A percentile compares a stretch with the other conserved stretches of the same genome.
phyloP scores from a whole-genome alignment of 1,284 basidiomycete species.

The Vanrija sp. region DNA sequence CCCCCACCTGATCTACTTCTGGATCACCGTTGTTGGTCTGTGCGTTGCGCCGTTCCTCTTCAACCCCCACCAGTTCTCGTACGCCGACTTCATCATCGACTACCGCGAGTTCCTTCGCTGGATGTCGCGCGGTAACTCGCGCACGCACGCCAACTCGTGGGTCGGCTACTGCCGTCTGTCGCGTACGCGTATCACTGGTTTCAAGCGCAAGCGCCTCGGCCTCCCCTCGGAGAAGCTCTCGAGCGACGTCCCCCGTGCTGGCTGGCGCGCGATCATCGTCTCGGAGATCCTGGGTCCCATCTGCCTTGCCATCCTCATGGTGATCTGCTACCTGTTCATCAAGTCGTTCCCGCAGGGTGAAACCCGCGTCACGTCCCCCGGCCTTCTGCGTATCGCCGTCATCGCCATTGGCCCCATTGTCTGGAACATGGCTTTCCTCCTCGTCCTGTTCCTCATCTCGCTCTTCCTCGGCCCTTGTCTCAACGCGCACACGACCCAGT shows the following conservation, averaged over 20 bases:
- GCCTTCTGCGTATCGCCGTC: constrained; percentile 86
- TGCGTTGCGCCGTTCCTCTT: constrained; percentile 92
- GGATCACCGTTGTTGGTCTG: constrained; percentile 80
- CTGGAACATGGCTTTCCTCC: constrained; percentile 85
- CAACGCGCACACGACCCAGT: constrained; percentile 74
- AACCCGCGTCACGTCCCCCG: constrained; percentile 55
- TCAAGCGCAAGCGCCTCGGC: constrained; percentile 93
- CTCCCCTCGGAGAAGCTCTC: constrained; percentile 92
- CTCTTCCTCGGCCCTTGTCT: constrained; percentile 84
- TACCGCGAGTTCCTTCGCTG: constrained; percentile 94
- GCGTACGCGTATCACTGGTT: constrained; percentile 91
- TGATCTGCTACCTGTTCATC: constrained; percentile 76
- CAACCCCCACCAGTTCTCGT: constrained; percentile 95
- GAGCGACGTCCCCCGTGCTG: constrained; percentile 82
- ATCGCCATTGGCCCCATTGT: constrained; percentile 92
- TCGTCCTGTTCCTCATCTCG: constrained; percentile 82
- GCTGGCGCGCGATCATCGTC: constrained; percentile 81
- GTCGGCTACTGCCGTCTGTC: constrained; percentile 94
- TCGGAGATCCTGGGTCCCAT: constrained; percentile 84
- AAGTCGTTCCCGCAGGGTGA: constrained; percentile 59
- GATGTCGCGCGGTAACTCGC: constrained; percentile 95
- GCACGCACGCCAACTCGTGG: constrained; percentile 96
- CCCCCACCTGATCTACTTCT: constrained; percentile 90
- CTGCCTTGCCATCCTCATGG: constrained; percentile 75
- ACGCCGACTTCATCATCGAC: constrained; percentile 91